Evolutionary conservation across 2,329 filamentous ascomycete genomes (phyloP), one percentile per base, ranked within the genome.

Genomic region (Cladophialophora chaetospira): DNA sequence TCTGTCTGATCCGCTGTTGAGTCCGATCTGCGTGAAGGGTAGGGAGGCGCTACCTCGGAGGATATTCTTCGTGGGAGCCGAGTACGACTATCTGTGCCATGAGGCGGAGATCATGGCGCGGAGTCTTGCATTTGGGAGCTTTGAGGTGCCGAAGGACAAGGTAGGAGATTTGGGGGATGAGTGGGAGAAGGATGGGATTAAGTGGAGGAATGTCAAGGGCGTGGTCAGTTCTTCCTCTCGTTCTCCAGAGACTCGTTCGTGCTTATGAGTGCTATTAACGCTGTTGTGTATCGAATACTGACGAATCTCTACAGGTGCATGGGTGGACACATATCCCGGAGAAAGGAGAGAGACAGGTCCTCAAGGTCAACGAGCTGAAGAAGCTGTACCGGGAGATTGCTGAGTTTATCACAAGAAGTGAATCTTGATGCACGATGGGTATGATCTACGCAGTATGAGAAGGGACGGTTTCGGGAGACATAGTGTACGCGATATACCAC

Each of bases 61-160:
- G 42, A 67, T 81, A 3, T 80, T 77, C 58, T 63, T 79, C 29
- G 59, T 80, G 5, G 75, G 67, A 0, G 71, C 71, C 11, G 76
- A 81, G 68, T 70, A 77, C 52, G 79, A 81, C 64, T 72, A 78
- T 66, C 63, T 79, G 11, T 72, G 71, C 1, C 68, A 72, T 29
- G 79, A 80, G 65, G 70, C 65, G 4, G 65, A 69, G 53, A 33
- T 55, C 42, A 72, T 72, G 68, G 69, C 69, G 21, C 64, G 66
- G 45, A 60, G 58, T 13, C 59, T 71, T 35, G 69, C 68, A 3
- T 63, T 57, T 5, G 21, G 44, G 15, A 4, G 5, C 15, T 31
- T 28, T 31, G 44, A 19, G 3, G 44, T 8, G 6, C 8, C 15
- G 44, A 21, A 47, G 5, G 52, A 64, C 10, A 60, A 61, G 17